A percentile compares a stretch with the other conserved stretches of the same genome.
Conservation (phyloP, 352 stramenopile genomes). For the Phytophthora agathidicida region DNA sequence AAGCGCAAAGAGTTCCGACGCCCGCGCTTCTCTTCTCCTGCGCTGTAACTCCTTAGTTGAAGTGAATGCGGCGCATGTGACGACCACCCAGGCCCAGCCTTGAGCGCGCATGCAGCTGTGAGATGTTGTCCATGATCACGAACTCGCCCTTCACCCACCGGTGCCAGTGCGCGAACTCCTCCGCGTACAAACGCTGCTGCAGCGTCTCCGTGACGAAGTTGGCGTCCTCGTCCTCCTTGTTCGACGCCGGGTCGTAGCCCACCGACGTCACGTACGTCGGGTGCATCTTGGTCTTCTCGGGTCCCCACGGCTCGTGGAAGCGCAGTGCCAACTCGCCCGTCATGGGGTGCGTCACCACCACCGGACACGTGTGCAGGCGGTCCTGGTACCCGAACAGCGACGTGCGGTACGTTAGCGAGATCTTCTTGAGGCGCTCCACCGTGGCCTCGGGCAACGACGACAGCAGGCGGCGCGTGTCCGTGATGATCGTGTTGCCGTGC, state of each 20-base stretch:
- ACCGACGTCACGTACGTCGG: constrained; percentile 29
- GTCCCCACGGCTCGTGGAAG: constrained; percentile 22
- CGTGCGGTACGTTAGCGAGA: constrained; percentile 22
- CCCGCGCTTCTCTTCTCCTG: too few species aligned
- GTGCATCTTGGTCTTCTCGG: constrained; percentile 32
- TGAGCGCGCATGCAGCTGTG: constrained; percentile 19
- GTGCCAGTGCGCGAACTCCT: constrained; percentile 20
- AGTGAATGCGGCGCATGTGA: constrained; percentile 31
- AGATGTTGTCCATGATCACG: constrained; percentile 28
- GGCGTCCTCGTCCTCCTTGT: constrained; percentile 20
- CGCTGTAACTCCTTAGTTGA: too few species aligned
- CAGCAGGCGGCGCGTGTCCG: constrained; percentile 24
- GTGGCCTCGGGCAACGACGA: constrained; percentile 18
- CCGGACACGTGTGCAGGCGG: constrained; percentile 18
- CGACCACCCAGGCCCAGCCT: constrained; percentile 17
- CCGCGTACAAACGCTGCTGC: constrained; percentile 20
- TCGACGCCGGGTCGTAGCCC: constrained; percentile 19
- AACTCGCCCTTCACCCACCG: constrained; percentile 30
- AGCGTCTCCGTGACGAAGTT: constrained; percentile 21
- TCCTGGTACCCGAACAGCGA: constrained; percentile 6
- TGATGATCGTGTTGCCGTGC: constrained; percentile 29
- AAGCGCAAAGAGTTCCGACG: too few species aligned
- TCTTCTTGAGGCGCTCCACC: constrained; percentile 26
- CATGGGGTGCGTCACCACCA: constrained; percentile 20
- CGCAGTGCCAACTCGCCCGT: constrained; percentile 20